phyloP scores from a whole-genome alignment of 768 basidiomycete genomes.

The Collybiopsis luxurians region DNA sequence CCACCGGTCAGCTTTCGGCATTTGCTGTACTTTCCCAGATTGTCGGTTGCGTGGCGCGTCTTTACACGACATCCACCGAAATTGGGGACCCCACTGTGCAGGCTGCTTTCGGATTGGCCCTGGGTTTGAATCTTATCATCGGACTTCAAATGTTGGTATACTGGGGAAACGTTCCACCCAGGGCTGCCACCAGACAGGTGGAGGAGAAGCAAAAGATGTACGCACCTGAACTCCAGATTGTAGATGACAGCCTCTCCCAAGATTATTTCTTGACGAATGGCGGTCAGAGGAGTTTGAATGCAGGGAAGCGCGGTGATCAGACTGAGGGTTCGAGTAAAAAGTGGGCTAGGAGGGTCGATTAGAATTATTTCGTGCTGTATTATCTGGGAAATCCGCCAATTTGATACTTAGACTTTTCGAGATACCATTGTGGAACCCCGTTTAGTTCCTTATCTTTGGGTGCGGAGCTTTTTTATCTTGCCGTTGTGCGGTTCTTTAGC shows the following conservation, averaged over 20 bases:
- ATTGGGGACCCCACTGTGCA: conserved; percentile 78
- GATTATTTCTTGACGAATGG: conserved; percentile 3
- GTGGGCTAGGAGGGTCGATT: conserved; percentile 5
- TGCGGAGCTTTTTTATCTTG: too few species aligned
- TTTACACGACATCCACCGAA: conserved; percentile 92
- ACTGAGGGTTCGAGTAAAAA: conserved; percentile 2
- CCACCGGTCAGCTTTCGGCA: conserved; percentile 91
- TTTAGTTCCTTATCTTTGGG: too few species aligned
- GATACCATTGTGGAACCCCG: too few species aligned
- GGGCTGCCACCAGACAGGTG: background rate
- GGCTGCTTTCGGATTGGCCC: conserved; percentile 68
- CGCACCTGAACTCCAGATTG: background rate
- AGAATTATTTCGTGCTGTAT: background rate
- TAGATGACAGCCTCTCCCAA: conserved; percentile 2
- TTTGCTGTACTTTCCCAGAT: conserved; percentile 91
- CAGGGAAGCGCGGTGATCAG: background rate
- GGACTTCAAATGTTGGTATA: conserved; percentile 64
- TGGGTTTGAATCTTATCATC: conserved; percentile 60
- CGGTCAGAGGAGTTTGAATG: background rate
- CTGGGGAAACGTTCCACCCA: conserved; percentile 34
- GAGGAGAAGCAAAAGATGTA: background rate
- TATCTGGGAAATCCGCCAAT: background rate
- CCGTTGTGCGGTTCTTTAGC: too few species aligned
- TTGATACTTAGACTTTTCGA: too few species aligned
- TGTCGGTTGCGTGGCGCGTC: conserved; percentile 81